These are phyloP conservation scores for Rhodofomes roseus DNA, from an alignment of 1,284 basidiomycete genomes.

Conservation along the genomic window DNA sequence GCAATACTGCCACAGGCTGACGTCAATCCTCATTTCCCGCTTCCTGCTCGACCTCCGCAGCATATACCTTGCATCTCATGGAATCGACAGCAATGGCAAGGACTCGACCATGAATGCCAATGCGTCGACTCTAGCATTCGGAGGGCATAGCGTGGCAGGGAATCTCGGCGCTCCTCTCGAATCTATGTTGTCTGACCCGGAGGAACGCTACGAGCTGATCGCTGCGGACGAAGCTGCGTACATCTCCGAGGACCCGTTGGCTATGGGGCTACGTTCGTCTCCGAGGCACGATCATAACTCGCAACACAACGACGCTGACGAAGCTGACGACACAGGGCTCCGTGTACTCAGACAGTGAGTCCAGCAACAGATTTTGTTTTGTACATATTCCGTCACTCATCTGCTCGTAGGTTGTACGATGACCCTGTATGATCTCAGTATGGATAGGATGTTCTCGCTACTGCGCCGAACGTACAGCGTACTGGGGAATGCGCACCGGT, in stretches of 20 bases:
- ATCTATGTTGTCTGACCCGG: not conserved
- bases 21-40: constrained; percentile 18
- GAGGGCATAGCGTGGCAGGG: constrained; percentile 6
- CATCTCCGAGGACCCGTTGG: constrained; percentile 2
- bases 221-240: not conserved
- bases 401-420: not conserved
- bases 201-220: constrained; percentile 1
- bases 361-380: not conserved
- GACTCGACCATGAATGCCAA: not conserved
- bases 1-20: not conserved
- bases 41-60: constrained; percentile 21
- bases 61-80: constrained; percentile 3
- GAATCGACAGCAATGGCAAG: not conserved
- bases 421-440: not conserved
- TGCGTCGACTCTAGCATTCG: constrained; percentile 4
- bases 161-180: constrained; percentile 16
- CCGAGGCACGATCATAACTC: not conserved
- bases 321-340: not conserved
- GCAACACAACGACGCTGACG: no score
- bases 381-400: not conserved
- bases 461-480: no score
- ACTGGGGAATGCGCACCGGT: no score
- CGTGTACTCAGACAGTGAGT: not conserved
- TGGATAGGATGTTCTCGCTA: not conserved
- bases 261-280: not conserved